These are phyloP conservation scores for Cladophialophora psammophila DNA, from an alignment of 2,329 filamentous ascomycete genomes.

Conservation along the genomic window DNA sequence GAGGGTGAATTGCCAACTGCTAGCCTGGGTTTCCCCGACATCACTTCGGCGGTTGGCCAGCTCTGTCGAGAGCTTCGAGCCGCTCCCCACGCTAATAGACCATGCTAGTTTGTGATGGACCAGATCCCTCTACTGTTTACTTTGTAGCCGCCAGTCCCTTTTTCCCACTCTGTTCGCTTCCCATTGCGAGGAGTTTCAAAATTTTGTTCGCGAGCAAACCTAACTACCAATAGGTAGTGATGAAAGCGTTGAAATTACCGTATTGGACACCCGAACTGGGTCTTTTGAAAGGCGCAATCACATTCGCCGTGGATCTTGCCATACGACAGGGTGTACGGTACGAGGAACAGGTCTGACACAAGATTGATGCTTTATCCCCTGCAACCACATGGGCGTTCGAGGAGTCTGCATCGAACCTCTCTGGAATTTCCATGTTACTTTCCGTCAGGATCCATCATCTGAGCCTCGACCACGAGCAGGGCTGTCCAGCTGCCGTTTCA, in stretches of 20 bases:
- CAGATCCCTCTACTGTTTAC: constrained; percentile 16
- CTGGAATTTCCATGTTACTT: not conserved
- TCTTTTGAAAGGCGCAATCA: not conserved
- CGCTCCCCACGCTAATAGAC: constrained; percentile 31
- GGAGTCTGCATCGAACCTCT: constrained; percentile 1
- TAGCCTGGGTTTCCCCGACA: constrained; percentile 7
- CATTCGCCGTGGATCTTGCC: not conserved
- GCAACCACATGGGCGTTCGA: constrained; percentile 24
- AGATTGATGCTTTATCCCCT: constrained; percentile 4
- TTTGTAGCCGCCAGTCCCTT: constrained; percentile 27
- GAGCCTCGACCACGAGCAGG: constrained; percentile 5
- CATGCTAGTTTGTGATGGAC: constrained; percentile 32
- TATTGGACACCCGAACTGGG: not conserved
- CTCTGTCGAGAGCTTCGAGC: constrained; percentile 13
- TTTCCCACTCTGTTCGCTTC: constrained; percentile 12
- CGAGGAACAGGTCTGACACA: not conserved
- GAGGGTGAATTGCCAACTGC: constrained; percentile 17
- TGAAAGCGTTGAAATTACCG: not conserved
- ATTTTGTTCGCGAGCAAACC: not conserved
- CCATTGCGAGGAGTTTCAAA: constrained; percentile 7
- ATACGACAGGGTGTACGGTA: not conserved
- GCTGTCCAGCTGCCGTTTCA: constrained; percentile 5
- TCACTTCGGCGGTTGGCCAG: constrained; percentile 23
- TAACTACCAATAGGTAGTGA: not conserved
- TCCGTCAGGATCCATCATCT: not conserved